Conservation (phyloP, 495 filamentous ascomycete genomes). For the Penicillium parvum region DNA sequence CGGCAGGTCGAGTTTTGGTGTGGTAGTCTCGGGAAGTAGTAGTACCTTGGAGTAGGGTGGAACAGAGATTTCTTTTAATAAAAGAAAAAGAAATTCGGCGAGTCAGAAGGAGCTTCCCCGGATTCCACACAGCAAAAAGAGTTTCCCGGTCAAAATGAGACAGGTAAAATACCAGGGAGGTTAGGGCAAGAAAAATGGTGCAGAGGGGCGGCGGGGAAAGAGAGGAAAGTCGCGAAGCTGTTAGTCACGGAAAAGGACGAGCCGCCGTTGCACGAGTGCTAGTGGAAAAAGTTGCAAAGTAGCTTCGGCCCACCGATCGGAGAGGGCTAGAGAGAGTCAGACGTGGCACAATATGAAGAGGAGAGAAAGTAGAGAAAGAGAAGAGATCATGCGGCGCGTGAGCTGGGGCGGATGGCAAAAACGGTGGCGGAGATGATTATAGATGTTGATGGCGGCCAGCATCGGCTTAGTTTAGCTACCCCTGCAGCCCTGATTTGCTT, state of each 20-base stretch:
- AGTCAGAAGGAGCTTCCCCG: constrained; percentile 29
- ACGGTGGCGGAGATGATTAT: constrained; percentile 17
- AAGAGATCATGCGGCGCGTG: not conserved
- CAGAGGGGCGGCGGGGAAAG: constrained; percentile 26
- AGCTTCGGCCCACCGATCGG: constrained; percentile 4
- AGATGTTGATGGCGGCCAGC: too few species aligned
- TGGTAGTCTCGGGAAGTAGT: constrained; percentile 14
- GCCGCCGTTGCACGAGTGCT: constrained; percentile 23
- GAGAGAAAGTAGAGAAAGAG: not conserved
- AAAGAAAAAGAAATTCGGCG: constrained; percentile 24
- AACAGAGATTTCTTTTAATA: constrained; percentile 8
- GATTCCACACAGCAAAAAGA: constrained; percentile 28
- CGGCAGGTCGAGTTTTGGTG: not conserved
- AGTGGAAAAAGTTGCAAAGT: constrained; percentile 4
- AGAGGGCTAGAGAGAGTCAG: not conserved
- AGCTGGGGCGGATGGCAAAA: constrained; percentile 2
- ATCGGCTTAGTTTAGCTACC: constrained; percentile 22
- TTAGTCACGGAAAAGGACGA: constrained; percentile 46
- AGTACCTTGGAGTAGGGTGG: constrained; percentile 12
- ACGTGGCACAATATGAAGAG: constrained; percentile 3
- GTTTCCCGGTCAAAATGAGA: constrained; percentile 16
- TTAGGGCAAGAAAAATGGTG: constrained; percentile 12
- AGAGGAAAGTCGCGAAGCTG: constrained; percentile 27
- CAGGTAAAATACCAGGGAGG: not conserved
- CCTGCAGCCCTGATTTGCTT: constrained; percentile 24